Conservation (phyloP, 1,139 yeast genomes). For the Groenewaldozyma sp. region DNA sequence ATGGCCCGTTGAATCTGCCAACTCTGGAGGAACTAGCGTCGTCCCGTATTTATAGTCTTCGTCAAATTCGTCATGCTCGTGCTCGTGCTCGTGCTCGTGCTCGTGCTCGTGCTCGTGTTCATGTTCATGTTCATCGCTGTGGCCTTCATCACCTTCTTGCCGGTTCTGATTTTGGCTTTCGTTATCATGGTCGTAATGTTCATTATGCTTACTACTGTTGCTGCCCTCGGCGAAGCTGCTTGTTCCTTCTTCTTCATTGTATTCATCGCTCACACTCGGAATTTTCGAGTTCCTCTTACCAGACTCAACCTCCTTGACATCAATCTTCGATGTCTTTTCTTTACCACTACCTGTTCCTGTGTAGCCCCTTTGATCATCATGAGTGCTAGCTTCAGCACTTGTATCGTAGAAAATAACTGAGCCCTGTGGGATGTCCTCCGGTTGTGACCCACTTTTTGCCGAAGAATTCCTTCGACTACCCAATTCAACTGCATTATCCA, state of each 20-base stretch:
- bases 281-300: too few relatives aligned
- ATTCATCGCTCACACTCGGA: not conserved
- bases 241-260: not conserved
- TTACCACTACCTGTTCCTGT: not conserved
- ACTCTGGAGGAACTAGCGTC: conserved; percentile 10
- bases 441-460: not conserved
- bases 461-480: not conserved
- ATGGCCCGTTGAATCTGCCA: conserved; percentile 41
- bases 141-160: too few relatives aligned
- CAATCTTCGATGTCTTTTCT: not conserved
- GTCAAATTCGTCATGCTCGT: conserved; percentile 4
- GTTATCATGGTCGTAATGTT: conserved; percentile 2
- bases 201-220: not conserved
- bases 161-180: not conserved
- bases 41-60: conserved; percentile 6
- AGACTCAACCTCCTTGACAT: not conserved
- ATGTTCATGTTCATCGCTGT: not conserved
- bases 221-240: not conserved
- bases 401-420: not conserved
- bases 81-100: conserved; percentile 1
- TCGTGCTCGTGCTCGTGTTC: conserved; percentile 1
- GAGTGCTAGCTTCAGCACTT: not conserved
- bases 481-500: not conserved
- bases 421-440: not conserved
- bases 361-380: too few relatives aligned